These are phyloP conservation scores for Pseudogymnoascus sp. DNA, from an alignment of 2,329 filamentous ascomycete species.

Conservation along the genomic window DNA sequence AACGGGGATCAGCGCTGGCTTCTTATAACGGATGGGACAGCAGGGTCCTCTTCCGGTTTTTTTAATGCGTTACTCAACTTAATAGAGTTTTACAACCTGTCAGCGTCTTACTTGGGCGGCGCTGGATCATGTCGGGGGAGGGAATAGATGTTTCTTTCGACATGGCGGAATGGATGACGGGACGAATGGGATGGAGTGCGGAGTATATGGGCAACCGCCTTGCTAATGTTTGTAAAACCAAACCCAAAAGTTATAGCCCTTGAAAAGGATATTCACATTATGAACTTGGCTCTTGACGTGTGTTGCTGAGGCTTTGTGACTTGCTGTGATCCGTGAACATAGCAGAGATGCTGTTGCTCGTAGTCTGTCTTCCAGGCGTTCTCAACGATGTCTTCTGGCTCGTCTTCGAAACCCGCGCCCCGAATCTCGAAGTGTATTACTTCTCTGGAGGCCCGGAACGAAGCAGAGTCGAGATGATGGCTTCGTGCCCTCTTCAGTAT, in stretches of 20 bases:
- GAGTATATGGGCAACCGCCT: slow-evolving; percentile 7
- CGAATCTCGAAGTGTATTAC: neutral
- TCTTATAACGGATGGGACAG: neutral
- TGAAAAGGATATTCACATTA: neutral
- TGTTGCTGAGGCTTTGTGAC: neutral
- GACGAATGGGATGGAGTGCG: slow-evolving; percentile 6
- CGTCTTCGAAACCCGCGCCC: neutral
- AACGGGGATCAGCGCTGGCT: neutral
- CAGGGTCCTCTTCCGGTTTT: neutral
- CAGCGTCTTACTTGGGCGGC: slow-evolving; percentile 5
- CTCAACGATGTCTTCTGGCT: neutral
- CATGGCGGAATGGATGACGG: slow-evolving; percentile 7
- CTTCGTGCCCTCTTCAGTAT: neutral
- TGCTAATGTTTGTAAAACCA: slow-evolving; percentile 8
- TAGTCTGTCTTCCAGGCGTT: neutral
- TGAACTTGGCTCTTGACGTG: neutral
- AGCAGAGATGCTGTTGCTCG: neutral
- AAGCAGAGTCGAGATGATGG: neutral
- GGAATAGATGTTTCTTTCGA: slow-evolving; percentile 2
- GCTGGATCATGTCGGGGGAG: slow-evolving; percentile 3
- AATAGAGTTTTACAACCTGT: slow-evolving; percentile 6
- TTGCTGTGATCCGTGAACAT: neutral
- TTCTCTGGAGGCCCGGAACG: neutral
- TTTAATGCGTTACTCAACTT: slow-evolving; percentile 1
- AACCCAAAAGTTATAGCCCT: slow-evolving; percentile 3